These are phyloP conservation scores for Ganoderma lingzhi DNA, from an alignment of 1,284 basidiomycete species.

Conservation along the genomic window DNA sequence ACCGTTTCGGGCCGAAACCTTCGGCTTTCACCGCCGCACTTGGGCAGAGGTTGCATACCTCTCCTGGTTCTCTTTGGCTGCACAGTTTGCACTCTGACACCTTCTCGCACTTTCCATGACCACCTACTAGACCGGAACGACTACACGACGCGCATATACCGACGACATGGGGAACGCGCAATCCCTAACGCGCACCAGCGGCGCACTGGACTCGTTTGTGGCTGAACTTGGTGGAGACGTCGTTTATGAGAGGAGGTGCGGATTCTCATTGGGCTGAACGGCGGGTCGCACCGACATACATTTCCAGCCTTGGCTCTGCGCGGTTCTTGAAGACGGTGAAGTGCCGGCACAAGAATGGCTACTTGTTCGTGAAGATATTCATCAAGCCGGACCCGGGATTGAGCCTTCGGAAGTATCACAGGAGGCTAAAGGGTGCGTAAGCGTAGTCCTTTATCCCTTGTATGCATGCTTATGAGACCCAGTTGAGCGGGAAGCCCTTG, in stretches of 20 bases:
- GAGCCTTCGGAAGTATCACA: constrained; percentile 67
- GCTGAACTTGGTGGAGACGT: constrained; percentile 87
- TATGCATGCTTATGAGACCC: constrained; percentile 17
- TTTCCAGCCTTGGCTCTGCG: constrained; percentile 81
- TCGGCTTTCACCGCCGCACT: background rate
- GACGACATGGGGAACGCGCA: constrained; percentile 73
- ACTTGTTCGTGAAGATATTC: constrained; percentile 83
- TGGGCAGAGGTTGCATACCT: no score
- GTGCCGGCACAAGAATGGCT: constrained; percentile 76
- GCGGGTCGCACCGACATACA: constrained; percentile 14
- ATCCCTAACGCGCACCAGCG: constrained; percentile 73
- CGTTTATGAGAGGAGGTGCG: constrained; percentile 90
- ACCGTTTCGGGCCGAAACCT: background rate
- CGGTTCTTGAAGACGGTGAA: constrained; percentile 95
- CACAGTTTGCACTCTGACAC: background rate
- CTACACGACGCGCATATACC: background rate
- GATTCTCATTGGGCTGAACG: constrained; percentile 7
- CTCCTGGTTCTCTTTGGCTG: background rate
- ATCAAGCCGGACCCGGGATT: constrained; percentile 78
- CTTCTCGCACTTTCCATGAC: background rate
- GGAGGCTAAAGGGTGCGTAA: constrained; percentile 67
- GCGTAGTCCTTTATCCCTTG: background rate
- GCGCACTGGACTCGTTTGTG: constrained; percentile 89
- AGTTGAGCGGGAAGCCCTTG: constrained; percentile 88
- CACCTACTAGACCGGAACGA: background rate